phyloP scores from a whole-genome alignment of 441 rosid genomes.

The Euphorbia celastroides region DNA sequence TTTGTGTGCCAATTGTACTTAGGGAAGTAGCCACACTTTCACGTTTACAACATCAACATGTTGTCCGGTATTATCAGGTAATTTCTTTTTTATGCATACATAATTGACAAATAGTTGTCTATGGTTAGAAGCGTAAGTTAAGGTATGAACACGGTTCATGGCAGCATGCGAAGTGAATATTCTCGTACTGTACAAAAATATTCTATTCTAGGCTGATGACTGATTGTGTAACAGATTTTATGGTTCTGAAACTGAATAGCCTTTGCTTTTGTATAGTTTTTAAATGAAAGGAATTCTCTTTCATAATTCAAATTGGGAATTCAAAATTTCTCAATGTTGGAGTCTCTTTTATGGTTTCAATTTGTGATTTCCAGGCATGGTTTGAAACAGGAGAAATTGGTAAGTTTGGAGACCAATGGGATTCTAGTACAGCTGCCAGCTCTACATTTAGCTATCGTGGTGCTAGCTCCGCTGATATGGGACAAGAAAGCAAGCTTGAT shows the following conservation, averaged over 20 bases:
- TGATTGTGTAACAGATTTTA: not conserved
- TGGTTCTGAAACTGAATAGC: not conserved
- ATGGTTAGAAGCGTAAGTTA: not conserved
- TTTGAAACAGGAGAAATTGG: slow-evolving; percentile 81
- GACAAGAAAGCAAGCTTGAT: slow-evolving; percentile 66
- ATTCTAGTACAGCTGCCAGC: slow-evolving; percentile 75
- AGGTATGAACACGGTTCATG: not conserved
- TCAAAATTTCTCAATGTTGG: not conserved
- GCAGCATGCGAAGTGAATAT: not conserved
- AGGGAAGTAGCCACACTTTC: slow-evolving; percentile 99
- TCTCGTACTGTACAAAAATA: not conserved
- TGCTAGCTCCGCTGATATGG: slow-evolving; percentile 53
- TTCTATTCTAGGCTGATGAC: not conserved
- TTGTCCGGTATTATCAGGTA: slow-evolving; percentile 99
- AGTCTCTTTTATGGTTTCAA: slow-evolving; percentile 25
- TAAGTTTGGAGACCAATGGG: slow-evolving; percentile 64
- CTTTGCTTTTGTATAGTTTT: not conserved
- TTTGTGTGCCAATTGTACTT: slow-evolving; percentile 29
- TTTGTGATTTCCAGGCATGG: slow-evolving; percentile 81
- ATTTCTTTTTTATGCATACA: slow-evolving; percentile 18
- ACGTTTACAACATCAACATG: slow-evolving; percentile 97
- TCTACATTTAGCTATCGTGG: slow-evolving; percentile 52
- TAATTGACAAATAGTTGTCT: not conserved
- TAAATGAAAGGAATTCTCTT: not conserved
- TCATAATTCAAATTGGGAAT: slow-evolving; percentile 8